Percentiles rank a stretch among this genome's conserved stretches.
These are phyloP conservation scores for Acanthamoeba culbertsoni DNA, from an alignment of 208 protist genomes.

Conservation along the genomic window DNA sequence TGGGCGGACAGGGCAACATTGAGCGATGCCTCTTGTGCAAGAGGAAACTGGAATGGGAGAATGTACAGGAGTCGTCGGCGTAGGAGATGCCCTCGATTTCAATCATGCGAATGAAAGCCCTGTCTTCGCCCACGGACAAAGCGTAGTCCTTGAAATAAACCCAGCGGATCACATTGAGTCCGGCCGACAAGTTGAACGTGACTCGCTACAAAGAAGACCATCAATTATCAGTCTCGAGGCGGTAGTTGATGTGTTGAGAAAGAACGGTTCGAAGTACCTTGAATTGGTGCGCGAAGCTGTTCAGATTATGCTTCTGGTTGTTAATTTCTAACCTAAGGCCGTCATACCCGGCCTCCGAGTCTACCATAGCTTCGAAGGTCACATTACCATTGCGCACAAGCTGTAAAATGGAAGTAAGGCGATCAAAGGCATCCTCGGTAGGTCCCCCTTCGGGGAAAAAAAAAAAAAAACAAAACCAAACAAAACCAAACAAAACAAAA, in stretches of 20 bases:
- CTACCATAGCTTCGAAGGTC: constrained; percentile 52
- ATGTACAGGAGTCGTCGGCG: background rate
- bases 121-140: constrained; percentile 35
- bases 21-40: no score
- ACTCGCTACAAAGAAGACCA: background rate
- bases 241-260: background rate
- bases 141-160: constrained; percentile 59
- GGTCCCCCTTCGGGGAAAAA: no score
- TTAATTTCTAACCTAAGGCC: constrained; percentile 11
- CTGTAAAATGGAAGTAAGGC: background rate
- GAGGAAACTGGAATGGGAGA: background rate
- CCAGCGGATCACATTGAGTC: background rate
- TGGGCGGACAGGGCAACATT: background rate
- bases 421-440: no score
- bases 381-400: background rate
- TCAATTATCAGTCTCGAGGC: background rate
- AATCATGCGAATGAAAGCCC: constrained; percentile 46
- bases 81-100: constrained; percentile 7
- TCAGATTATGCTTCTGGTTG: background rate
- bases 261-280: background rate
- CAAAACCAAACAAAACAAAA: background rate
- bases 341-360: background rate
- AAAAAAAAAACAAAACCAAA: background rate
- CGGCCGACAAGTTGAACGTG: background rate
- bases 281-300: background rate